Evolutionary conservation across 257 asterid genomes (phyloP), one percentile per base, ranked within the genome.

Genomic region (Vinca minor): DNA sequence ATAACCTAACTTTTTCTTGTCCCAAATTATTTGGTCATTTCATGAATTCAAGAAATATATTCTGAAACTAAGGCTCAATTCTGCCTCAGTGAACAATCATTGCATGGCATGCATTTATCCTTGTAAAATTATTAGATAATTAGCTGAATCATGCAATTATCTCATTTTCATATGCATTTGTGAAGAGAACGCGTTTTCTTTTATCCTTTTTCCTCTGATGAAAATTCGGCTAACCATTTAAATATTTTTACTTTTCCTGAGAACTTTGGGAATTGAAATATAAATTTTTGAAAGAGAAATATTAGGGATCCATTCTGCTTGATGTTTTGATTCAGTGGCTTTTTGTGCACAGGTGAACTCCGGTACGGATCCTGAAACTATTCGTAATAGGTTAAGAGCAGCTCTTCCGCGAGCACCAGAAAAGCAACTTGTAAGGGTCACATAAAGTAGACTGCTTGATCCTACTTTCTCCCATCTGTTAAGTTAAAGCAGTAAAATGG

Each of bases 391-490:
- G 70, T 65, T 93, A 74, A 84, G 71, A 80, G 67, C 76, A 53
- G 96, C 87, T 66, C 95, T 89, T 66, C 96, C 99, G 53, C 85
- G 55, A 64, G 93, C 99, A 67, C 99, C 99, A 49, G 76, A 71
- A 36, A 86, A 87, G 64, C 99, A 93, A 74, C 89, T 93, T 59
- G 97, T 93, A 84, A 82, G 95, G 69, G 71, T 68, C 69, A 60
- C 12, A 59, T 60, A 38, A 28, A 62, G 60, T 58, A 65, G 53
- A n/a, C 47, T n/a, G 29, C 46, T 11, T 20, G n/a, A n/a, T n/a
- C n/a, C n/a, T 56, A 12, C 38, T 13, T 23, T n/a, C n/a, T n/a
- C n/a, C 31, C 13, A 32, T 47, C 21, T 21, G 12, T 46, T 23
- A 15, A 6, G 17, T 31, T 15, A 36, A 39, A 48, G 54, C 5